Percentiles rank a stretch among this genome's conserved stretches.
phyloP scores from a whole-genome alignment of 352 stramenopile species.

The Pythium diclinum region DNA sequence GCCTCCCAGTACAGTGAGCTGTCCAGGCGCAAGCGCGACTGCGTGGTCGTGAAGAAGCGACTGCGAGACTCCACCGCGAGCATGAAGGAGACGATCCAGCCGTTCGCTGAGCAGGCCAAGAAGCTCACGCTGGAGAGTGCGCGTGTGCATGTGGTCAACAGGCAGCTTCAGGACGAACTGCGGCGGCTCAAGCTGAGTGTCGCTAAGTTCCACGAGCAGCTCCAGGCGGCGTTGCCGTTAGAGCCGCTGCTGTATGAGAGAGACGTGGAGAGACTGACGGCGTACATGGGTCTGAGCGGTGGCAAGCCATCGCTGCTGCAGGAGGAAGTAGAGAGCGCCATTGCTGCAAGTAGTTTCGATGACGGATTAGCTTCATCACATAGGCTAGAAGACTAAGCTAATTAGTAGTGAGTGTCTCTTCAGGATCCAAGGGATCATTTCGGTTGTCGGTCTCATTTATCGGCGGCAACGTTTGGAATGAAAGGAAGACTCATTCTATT shows the following conservation, averaged over 20 bases:
- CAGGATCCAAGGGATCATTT: no score
- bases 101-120: conserved; percentile 60
- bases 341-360: no score
- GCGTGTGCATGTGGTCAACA: conserved; percentile 41
- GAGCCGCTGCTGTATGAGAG: conserved; percentile 52
- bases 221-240: conserved; percentile 43
- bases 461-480: not conserved
- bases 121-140: conserved; percentile 52
- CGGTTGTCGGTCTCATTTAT: not conserved
- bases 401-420: not conserved
- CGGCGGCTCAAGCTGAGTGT: conserved; percentile 35
- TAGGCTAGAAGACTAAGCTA: conserved; percentile 1
- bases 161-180: conserved; percentile 58
- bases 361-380: no score
- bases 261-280: conserved; percentile 34
- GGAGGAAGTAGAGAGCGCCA: not conserved
- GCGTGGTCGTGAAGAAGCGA: conserved; percentile 27
- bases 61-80: conserved; percentile 26
- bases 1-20: conserved; percentile 37
- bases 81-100: conserved; percentile 57
- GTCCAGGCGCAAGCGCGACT: conserved; percentile 36
- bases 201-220: conserved; percentile 36
- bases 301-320: conserved; percentile 10
- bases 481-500: not conserved
- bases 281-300: conserved; percentile 1